phyloP scores from a whole-genome alignment of 1,284 basidiomycete genomes.

The Xerocomus cyaneibrunnescens region DNA sequence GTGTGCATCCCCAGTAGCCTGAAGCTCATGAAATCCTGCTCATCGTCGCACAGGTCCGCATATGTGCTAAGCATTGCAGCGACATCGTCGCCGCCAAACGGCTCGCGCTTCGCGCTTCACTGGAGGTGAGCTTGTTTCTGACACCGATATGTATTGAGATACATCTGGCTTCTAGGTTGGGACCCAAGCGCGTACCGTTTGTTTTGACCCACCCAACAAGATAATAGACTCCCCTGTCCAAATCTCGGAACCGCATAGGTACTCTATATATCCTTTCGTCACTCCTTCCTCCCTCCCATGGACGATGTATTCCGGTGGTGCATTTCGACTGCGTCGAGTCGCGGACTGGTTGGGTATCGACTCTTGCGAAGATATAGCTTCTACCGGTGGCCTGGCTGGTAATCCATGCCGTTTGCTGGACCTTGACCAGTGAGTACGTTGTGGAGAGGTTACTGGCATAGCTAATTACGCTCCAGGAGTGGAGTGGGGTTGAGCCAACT shows the following conservation, averaged over 20 bases:
- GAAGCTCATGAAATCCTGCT: neutral
- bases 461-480: conserved; percentile 22
- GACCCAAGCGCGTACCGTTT: conserved; percentile 25
- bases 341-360: conserved; percentile 52
- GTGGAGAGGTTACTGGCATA: neutral
- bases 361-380: conserved; percentile 35
- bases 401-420: conserved; percentile 37
- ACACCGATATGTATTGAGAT: neutral
- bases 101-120: conserved; percentile 49
- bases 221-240: conserved; percentile 29
- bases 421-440: conserved; percentile 31
- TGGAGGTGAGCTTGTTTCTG: conserved; percentile 44
- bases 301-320: conserved; percentile 43
- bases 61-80: conserved; percentile 46
- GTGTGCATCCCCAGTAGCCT: conserved; percentile 34
- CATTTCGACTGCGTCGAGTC: conserved; percentile 60
- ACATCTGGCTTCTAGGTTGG: conserved; percentile 16
- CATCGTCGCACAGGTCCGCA: conserved; percentile 46
- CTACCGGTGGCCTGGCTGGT: conserved; percentile 40
- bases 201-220: conserved; percentile 40
- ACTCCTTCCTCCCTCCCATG: conserved; percentile 49
- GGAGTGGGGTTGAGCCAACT: conserved; percentile 17
- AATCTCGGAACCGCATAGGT: conserved; percentile 36
- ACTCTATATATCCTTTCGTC: conserved; percentile 65
- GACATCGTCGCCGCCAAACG: conserved; percentile 50